Evolutionary conservation across 805 yeast genomes (phyloP), one percentile per base, ranked within the genome.

Genomic region (Wickerhamomyces chambardii): DNA sequence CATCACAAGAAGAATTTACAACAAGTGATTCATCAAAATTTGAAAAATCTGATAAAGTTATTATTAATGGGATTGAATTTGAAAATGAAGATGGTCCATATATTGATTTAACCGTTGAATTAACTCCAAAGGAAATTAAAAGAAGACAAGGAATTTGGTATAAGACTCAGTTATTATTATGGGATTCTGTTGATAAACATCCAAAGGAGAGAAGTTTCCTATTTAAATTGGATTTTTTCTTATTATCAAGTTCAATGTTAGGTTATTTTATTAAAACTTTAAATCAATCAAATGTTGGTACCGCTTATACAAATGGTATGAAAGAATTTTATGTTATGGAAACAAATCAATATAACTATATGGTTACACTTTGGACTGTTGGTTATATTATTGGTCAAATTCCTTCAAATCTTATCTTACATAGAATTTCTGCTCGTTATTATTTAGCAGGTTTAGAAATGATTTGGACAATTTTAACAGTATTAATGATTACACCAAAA

Each of bases 301-400:
- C 63, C 3, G 70, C 72, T 3, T 64, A 63, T 42, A 55, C 65
- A 32, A 63, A 61, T 38, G 71, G 70, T 9, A 50, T 66, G 70
- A 51, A 56, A 38, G 68, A 65, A 42, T n/a, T n/a, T n/a, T n/a
- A n/a, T n/a, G n/a, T n/a, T n/a, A n/a, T n/a, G n/a, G n/a, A n/a
- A n/a, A n/a, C n/a, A n/a, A 60, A 59, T 35, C 67, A 70, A 37
- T 61, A 59, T 39, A 68, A 70, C 40, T 63, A 63, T 39, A 42
- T 66, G 45, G 47, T 53, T 7, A 58, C 72, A 1, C 39, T 59
- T 25, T 68, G 64, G 63, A 61, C 73, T 1, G 63, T 62, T n/a
- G 75, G 75, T 6, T 68, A 68, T 37, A 59, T 66, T 30, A 44
- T 69, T 30, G 73, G 72, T 2, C 69, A 63, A 36, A 53, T 67